Conservation (phyloP, 2,329 filamentous ascomycete species). For the Colletotrichum cereale region DNA sequence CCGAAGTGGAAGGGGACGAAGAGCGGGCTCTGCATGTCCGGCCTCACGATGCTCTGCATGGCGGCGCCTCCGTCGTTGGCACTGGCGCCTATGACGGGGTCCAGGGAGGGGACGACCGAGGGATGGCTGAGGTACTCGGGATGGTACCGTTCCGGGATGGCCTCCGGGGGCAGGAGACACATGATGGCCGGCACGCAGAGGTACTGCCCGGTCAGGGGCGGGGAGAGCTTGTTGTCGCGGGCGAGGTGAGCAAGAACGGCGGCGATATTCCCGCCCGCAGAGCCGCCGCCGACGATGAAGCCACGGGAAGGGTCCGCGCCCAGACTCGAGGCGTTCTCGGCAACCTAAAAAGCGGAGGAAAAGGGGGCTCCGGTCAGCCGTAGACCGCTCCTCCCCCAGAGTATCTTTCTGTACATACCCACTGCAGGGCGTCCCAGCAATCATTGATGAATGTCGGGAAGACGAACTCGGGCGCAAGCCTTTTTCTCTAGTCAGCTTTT, state of each 20-base stretch:
- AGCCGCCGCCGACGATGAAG: constrained; percentile 64
- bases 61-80: neutral
- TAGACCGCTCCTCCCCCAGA: no score
- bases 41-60: constrained; percentile 1
- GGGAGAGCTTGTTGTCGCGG: constrained; percentile 51
- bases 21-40: constrained; percentile 34
- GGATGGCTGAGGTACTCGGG: constrained; percentile 33
- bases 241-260: constrained; percentile 58
- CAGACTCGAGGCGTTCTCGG: constrained; percentile 45
- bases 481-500: neutral
- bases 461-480: constrained; percentile 62
- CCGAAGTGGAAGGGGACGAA: constrained; percentile 32
- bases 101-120: neutral
- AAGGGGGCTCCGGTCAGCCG: neutral
- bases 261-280: constrained; percentile 63
- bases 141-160: constrained; percentile 25
- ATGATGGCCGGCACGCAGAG: constrained; percentile 31
- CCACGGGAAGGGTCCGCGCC: constrained; percentile 56
- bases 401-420: constrained; percentile 39
- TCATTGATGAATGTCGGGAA: constrained; percentile 62
- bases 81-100: constrained; percentile 4
- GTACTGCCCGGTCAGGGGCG: constrained; percentile 56
- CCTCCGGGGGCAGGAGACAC: constrained; percentile 20
- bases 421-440: constrained; percentile 54
- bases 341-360: neutral